A percentile compares a stretch with the other conserved stretches of the same genome.
phyloP scores from a whole-genome alignment of 2,329 filamentous ascomycete species.

The Colletotrichum noveboracense region DNA sequence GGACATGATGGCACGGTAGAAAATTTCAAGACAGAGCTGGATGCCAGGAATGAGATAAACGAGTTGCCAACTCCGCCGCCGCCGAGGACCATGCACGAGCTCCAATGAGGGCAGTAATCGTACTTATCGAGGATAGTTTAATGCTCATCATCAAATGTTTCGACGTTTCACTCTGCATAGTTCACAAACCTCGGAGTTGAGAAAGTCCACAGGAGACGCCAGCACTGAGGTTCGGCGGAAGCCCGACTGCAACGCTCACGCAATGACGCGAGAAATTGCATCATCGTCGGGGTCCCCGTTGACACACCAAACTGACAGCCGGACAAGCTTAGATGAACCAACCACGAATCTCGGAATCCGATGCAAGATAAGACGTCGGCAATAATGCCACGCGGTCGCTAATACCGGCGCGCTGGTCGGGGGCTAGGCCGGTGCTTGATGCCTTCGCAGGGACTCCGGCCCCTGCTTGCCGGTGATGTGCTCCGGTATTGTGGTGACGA shows the following conservation, averaged over 20 bases:
- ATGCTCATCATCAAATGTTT: background rate
- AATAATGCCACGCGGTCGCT: background rate
- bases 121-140: accelerated
- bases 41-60: background rate
- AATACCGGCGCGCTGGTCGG: background rate
- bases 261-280: slow-evolving; percentile 5
- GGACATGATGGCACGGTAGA: background rate
- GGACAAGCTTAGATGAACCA: background rate
- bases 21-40: background rate
- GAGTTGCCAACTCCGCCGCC: background rate
- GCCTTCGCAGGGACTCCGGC: background rate
- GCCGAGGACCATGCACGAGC: background rate
- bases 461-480: background rate
- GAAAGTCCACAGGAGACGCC: background rate
- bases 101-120: background rate
- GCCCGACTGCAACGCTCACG: background rate
- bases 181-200: background rate
- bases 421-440: background rate
- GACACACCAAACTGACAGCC: background rate
- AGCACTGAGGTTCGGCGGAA: background rate
- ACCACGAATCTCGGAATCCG: background rate
- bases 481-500: background rate
- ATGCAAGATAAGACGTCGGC: background rate
- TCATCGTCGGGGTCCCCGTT: background rate
- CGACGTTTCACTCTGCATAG: accelerated